Percentiles rank a stretch among this genome's conserved stretches.
These are phyloP conservation scores for Passiflora organensis DNA, from an alignment of 345 rosid species.

Conservation along the genomic window DNA sequence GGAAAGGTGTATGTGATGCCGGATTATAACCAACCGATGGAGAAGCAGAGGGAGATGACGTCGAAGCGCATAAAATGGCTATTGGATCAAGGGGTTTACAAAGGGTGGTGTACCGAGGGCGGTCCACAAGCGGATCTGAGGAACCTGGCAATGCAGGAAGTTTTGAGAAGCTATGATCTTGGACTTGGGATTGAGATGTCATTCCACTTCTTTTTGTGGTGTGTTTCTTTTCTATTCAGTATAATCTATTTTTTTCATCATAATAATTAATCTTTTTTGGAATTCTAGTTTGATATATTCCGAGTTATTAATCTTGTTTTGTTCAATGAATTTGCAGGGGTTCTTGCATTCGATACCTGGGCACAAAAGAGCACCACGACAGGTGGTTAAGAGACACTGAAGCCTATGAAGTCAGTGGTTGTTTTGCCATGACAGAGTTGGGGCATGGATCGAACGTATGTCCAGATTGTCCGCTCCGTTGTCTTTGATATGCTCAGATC, in stretches of 20 bases:
- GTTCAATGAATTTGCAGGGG: conserved; percentile 48
- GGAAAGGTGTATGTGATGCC: too few relatives aligned
- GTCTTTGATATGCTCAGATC: neutral
- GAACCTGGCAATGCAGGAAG: too few relatives aligned
- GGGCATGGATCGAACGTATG: conserved; percentile 99
- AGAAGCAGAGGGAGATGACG: conserved; percentile 84
- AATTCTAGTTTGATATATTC: too few relatives aligned
- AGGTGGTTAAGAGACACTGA: conserved; percentile 81
- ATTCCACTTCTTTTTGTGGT: conserved; percentile 87
- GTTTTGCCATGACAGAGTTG: conserved; percentile 94
- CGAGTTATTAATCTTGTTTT: too few relatives aligned
- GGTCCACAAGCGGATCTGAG: too few relatives aligned
- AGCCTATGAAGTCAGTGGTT: conserved; percentile 63
- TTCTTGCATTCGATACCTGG: conserved; percentile 70
- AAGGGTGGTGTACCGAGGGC: too few relatives aligned
- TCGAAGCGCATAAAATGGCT: conserved; percentile 57
- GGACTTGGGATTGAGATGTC: conserved; percentile 63
- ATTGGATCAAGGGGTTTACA: conserved; percentile 43
- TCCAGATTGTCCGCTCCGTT: neutral
- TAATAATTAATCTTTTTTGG: neutral
- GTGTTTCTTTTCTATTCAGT: too few relatives aligned
- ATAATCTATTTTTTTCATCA: too few relatives aligned
- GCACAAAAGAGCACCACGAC: conserved; percentile 81
- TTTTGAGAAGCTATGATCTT: conserved; percentile 76
- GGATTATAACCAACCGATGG: conserved; percentile 91